Conservation (phyloP, 2,329 filamentous ascomycete species). For the Aspergillus fumigatiaffinis region DNA sequence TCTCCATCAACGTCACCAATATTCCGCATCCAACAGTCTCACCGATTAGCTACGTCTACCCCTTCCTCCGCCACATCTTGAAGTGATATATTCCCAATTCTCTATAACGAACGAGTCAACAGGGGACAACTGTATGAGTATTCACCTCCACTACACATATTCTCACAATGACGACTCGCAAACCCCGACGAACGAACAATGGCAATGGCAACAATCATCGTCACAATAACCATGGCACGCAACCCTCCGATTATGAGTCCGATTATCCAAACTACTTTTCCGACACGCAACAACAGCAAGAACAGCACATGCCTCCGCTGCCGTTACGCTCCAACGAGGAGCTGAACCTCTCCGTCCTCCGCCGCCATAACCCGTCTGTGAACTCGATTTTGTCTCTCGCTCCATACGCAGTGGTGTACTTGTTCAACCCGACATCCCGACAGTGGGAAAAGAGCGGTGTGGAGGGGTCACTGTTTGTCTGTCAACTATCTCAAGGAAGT, state of each 20-base stretch:
- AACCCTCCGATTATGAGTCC: conserved; percentile 60
- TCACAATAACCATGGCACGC: conserved; percentile 15
- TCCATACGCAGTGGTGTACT: conserved; percentile 82
- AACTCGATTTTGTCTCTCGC: conserved; percentile 72
- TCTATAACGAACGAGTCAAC: not conserved
- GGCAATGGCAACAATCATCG: conserved; percentile 16
- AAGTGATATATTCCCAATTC: not conserved
- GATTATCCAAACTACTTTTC: conserved; percentile 53
- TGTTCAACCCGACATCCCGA: conserved; percentile 61
- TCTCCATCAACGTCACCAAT: not conserved
- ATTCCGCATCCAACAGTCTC: not conserved
- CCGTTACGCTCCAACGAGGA: conserved; percentile 68
- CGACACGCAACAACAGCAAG: conserved; percentile 28
- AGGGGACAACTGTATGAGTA: not conserved
- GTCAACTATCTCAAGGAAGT: conserved; percentile 52
- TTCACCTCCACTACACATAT: not conserved
- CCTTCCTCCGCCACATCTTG: not conserved
- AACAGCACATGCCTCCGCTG: conserved; percentile 39
- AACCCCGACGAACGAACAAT: conserved; percentile 29
- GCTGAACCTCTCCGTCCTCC: conserved; percentile 81
- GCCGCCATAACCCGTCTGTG: conserved; percentile 73
- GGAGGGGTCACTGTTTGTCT: conserved; percentile 87
- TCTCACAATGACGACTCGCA: conserved; percentile 29
- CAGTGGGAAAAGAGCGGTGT: conserved; percentile 81
- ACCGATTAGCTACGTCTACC: not conserved